Evolutionary conservation across 371 early-diverging fungal genomes (phyloP).

Genomic region (Actinomortierella wolfii): DNA sequence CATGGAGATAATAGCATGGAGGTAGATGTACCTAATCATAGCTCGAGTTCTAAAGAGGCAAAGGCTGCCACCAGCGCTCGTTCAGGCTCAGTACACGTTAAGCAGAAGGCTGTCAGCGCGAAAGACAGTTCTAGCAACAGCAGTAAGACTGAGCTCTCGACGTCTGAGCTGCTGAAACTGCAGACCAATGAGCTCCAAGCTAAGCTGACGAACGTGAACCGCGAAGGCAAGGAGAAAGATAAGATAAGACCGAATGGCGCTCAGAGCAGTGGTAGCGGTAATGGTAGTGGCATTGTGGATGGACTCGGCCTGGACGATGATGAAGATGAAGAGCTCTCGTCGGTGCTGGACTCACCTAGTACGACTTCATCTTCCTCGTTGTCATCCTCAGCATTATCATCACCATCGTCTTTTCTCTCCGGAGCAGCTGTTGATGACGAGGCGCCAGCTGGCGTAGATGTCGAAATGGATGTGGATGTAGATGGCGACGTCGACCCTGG

Average conservation of each 20-base stretch:
- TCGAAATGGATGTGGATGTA: constrained; percentile 1
- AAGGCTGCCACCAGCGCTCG: too few relatives aligned
- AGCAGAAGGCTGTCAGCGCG: too few relatives aligned
- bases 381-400: constrained; percentile 19
- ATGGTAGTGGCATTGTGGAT: background rate
- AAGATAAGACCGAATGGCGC: too few relatives aligned
- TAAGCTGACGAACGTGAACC: constrained; percentile 8
- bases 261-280: background rate
- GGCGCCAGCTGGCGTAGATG: background rate
- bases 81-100: too few relatives aligned
- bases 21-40: too few relatives aligned
- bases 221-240: constrained; percentile 4
- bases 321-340: constrained; percentile 33
- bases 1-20: too few relatives aligned
- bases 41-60: too few relatives aligned
- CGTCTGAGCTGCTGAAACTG: constrained; percentile 6
- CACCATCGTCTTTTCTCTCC: constrained; percentile 27
- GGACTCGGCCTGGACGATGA: constrained; percentile 16
- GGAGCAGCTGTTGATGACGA: constrained; percentile 1
- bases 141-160: too few relatives aligned
- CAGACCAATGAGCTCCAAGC: constrained; percentile 28
- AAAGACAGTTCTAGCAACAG: too few relatives aligned
- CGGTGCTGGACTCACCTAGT: constrained; percentile 20
- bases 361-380: constrained; percentile 23
- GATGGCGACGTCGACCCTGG: background rate